A percentile compares a stretch with the other conserved stretches of the same genome.
Evolutionary conservation across 2,329 filamentous ascomycete genomes (phyloP).

Genomic region (Botrytis paeoniae): DNA sequence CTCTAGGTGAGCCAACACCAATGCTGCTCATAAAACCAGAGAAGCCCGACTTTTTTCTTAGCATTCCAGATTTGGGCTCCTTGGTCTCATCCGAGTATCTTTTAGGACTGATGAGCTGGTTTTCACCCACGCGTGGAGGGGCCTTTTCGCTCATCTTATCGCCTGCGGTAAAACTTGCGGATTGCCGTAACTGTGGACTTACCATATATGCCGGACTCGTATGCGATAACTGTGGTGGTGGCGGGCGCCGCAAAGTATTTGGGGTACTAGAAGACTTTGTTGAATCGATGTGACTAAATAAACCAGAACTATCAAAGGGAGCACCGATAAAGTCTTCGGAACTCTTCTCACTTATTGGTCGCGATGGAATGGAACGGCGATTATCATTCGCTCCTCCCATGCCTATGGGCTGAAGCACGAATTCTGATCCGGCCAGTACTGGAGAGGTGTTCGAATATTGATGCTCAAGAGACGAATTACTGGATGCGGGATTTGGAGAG

Average conservation of each 20-base stretch:
- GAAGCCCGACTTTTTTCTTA: constrained; percentile 84
- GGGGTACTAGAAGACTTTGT: constrained; percentile 37
- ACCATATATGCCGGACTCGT: constrained; percentile 52
- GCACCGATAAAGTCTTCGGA: constrained; percentile 62
- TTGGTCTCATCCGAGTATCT: constrained; percentile 76
- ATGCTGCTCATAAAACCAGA: constrained; percentile 82
- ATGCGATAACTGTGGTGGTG: constrained; percentile 47
- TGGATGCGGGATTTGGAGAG: constrained; percentile 46
- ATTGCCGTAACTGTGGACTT: constrained; percentile 60
- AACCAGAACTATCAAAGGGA: constrained; percentile 62
- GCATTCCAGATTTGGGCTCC: constrained; percentile 57
- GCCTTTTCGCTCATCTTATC: constrained; percentile 50
- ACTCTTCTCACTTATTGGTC: constrained; percentile 44
- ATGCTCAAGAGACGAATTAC: constrained; percentile 38
- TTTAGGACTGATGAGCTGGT: constrained; percentile 56
- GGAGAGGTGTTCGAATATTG: constrained; percentile 35
- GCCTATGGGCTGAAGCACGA: constrained; percentile 24
- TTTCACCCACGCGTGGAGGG: constrained; percentile 44
- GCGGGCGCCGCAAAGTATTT: constrained; percentile 41
- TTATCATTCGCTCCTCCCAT: constrained; percentile 29
- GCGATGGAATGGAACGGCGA: constrained; percentile 40
- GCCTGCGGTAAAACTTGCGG: constrained; percentile 60
- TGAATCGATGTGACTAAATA: constrained; percentile 58
- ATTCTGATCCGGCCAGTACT: constrained; percentile 32
- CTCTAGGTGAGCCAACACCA: constrained; percentile 78